Percentiles rank a stretch among this genome's conserved stretches.
These are phyloP conservation scores for Amanita polypyramis DNA, from an alignment of 768 basidiomycete genomes.

Conservation along the genomic window DNA sequence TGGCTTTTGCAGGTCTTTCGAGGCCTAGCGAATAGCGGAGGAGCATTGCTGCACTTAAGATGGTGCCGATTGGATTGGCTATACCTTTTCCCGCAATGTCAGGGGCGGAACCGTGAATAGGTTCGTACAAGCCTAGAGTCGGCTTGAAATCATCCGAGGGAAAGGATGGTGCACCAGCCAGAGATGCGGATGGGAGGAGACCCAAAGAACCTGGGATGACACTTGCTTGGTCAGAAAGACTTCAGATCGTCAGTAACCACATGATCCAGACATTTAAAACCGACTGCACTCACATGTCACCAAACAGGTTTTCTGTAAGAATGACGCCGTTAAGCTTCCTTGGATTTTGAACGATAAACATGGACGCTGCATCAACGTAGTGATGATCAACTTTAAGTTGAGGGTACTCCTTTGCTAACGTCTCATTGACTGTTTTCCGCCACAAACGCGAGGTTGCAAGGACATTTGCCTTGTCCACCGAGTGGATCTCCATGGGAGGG, in stretches of 20 bases:
- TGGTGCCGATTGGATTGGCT: slow-evolving; percentile 92
- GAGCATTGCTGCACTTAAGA: slow-evolving; percentile 89
- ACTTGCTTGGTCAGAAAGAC: slow-evolving; percentile 92
- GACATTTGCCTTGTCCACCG: slow-evolving; percentile 98
- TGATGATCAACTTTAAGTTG: slow-evolving; percentile 82
- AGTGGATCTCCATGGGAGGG: slow-evolving; percentile 85
- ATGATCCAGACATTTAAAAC: slow-evolving; percentile 2
- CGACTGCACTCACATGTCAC: slow-evolving; percentile 76
- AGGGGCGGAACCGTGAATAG: slow-evolving; percentile 91
- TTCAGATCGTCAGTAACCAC: slow-evolving; percentile 20
- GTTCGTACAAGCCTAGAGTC: slow-evolving; percentile 88
- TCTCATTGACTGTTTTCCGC: slow-evolving; percentile 87
- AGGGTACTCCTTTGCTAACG: slow-evolving; percentile 78
- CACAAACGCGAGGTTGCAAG: slow-evolving; percentile 90
- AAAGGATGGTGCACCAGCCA: slow-evolving; percentile 75
- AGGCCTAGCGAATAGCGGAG: slow-evolving; percentile 90
- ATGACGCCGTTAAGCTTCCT: slow-evolving; percentile 91
- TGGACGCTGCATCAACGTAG: slow-evolving; percentile 91
- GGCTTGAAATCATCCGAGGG: slow-evolving; percentile 62
- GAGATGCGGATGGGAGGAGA: slow-evolving; percentile 89
- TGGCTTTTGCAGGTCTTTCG: slow-evolving; percentile 71
- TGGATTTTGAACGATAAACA: slow-evolving; percentile 88
- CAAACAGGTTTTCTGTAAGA: slow-evolving; percentile 92
- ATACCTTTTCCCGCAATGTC: slow-evolving; percentile 93
- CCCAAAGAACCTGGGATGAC: slow-evolving; percentile 98